Evolutionary conservation across 2,329 filamentous ascomycete species (phyloP).

Genomic region (Neofusicoccum umdonicola): DNA sequence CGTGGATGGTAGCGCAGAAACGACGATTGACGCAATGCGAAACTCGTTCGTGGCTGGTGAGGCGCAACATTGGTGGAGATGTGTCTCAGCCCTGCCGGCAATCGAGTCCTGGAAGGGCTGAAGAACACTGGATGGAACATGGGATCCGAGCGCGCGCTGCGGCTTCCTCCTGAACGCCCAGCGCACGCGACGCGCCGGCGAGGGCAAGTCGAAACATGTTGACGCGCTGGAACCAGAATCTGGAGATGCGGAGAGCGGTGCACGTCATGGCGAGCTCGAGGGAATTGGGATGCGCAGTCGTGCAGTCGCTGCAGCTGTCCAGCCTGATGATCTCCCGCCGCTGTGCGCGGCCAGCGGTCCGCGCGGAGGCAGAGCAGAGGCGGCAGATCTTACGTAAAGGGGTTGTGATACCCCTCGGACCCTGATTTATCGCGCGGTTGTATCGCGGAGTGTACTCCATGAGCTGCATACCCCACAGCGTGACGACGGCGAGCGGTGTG

Average conservation of each 20-base stretch:
- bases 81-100: conserved; percentile 14
- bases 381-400: conserved; percentile 13
- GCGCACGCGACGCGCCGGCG: background rate
- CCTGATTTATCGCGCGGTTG: conserved; percentile 10
- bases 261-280: background rate
- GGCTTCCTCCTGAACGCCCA: background rate
- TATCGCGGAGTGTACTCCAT: background rate
- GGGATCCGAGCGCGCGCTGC: background rate
- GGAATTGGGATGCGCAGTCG: conserved; percentile 7
- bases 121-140: background rate
- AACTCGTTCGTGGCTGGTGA: background rate
- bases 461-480: conserved; percentile 5
- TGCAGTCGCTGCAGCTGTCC: background rate
- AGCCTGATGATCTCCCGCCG: conserved; percentile 9
- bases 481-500: background rate
- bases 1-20: background rate
- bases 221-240: background rate
- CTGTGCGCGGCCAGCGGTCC: background rate
- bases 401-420: conserved; percentile 5
- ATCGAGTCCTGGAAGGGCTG: background rate
- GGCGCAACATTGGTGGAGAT: conserved; percentile 7
- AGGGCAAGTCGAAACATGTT: background rate
- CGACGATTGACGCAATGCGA: conserved; percentile 5
- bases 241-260: conserved; percentile 10
- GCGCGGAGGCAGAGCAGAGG: background rate